Evolutionary conservation across 2,329 filamentous ascomycete species (phyloP).

Genomic region (Sodiomyces alkalinus): DNA sequence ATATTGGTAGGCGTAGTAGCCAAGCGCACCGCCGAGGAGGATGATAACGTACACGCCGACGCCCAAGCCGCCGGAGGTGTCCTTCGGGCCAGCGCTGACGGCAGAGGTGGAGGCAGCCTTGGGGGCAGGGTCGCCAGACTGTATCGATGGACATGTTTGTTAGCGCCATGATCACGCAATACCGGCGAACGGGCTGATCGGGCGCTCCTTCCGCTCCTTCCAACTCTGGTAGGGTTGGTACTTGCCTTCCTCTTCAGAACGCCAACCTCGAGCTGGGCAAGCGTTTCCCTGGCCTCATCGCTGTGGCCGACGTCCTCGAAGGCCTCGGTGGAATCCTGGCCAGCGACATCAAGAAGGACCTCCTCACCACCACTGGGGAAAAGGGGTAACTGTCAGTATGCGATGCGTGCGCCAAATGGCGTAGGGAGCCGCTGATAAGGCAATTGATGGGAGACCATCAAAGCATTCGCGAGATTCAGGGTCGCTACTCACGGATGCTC

Average conservation of each 20-base stretch:
- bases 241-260: conserved; percentile 67
- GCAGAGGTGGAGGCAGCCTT: conserved; percentile 37
- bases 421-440: conserved; percentile 1
- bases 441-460: not conserved
- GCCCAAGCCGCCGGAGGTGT: conserved; percentile 47
- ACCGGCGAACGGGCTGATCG: no score
- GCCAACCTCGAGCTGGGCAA: conserved; percentile 62
- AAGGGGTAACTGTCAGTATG: conserved; percentile 10
- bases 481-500: conserved; percentile 67
- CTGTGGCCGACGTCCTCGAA: conserved; percentile 99
- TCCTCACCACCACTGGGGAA: conserved; percentile 79
- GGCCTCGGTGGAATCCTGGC: conserved; percentile 91
- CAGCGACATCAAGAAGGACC: conserved; percentile 88
- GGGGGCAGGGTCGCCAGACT: conserved; percentile 68
- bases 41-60: conserved; percentile 71
- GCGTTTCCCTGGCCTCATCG: conserved; percentile 92
- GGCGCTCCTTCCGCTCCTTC: no score
- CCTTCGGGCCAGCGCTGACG: conserved; percentile 29
- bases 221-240: conserved; percentile 3
- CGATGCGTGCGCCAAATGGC: conserved; percentile 8
- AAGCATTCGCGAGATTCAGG: not conserved
- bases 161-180: no score
- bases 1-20: conserved; percentile 78
- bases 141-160: conserved; percentile 13
- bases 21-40: conserved; percentile 58